These are phyloP conservation scores for Rhizopogon roseolus DNA, from an alignment of 768 basidiomycete species.

Conservation along the genomic window DNA sequence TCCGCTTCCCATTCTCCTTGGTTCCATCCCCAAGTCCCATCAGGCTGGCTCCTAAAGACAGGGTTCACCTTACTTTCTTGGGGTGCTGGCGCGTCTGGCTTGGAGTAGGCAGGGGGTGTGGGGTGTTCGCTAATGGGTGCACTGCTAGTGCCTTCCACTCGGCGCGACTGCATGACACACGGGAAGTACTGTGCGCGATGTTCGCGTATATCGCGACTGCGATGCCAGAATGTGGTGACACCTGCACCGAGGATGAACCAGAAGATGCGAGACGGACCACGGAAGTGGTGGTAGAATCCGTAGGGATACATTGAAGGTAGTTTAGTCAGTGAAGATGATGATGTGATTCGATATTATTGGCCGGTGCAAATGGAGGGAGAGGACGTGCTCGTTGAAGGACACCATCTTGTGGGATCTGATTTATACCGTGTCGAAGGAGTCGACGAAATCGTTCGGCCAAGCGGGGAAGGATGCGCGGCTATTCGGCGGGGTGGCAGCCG, in stretches of 20 bases:
- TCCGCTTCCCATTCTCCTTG: slow-evolving; percentile 42
- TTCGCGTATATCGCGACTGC: slow-evolving; percentile 39
- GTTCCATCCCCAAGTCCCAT: slow-evolving; percentile 16
- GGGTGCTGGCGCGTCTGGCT: slow-evolving; percentile 5
- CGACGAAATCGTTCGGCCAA: slow-evolving; percentile 23
- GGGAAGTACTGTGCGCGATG: slow-evolving; percentile 29
- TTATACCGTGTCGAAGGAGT: slow-evolving; percentile 12
- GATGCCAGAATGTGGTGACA: slow-evolving; percentile 30
- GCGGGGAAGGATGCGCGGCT: neutral
- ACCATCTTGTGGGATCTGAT: neutral
- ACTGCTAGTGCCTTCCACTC: slow-evolving; percentile 10
- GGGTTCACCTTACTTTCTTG: slow-evolving; percentile 7
- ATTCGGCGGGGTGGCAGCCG: neutral
- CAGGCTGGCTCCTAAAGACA: slow-evolving; percentile 3
- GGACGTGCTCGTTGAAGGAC: too few species aligned
- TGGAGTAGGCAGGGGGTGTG: slow-evolving; percentile 10
- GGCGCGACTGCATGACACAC: slow-evolving; percentile 21
- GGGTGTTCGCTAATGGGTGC: slow-evolving; percentile 6
- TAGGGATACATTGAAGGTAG: slow-evolving; percentile 17
- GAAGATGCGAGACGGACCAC: slow-evolving; percentile 53
- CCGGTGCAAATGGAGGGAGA: neutral
- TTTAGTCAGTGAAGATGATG: neutral
- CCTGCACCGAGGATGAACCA: slow-evolving; percentile 67
- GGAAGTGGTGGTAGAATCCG: slow-evolving; percentile 17
- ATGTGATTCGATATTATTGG: neutral